Evolutionary conservation across 805 yeast genomes (phyloP).

Genomic region (Kluyveromyces nonfermentans): DNA sequence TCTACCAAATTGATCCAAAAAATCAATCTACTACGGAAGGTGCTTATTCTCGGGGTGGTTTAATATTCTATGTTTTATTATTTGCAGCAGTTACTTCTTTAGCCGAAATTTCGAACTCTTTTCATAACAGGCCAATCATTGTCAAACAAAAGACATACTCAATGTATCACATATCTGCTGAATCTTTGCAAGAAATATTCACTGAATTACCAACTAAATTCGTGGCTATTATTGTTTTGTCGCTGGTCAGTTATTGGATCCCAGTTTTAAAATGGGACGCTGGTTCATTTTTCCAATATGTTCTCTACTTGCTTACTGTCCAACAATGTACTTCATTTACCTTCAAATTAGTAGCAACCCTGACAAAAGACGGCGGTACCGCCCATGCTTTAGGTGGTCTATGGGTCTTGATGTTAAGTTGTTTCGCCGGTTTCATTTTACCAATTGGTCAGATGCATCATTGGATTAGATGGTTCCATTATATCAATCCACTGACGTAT

Average conservation of each 20-base stretch:
- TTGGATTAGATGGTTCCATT: conserved; percentile 53
- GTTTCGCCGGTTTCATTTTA: conserved; percentile 47
- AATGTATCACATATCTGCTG: conserved; percentile 56
- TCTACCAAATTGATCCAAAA: conserved; percentile 36
- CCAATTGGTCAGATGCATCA: conserved; percentile 42
- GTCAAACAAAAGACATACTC: conserved; percentile 58
- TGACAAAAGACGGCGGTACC: conserved; percentile 43
- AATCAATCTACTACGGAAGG: conserved; percentile 39
- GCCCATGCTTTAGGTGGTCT: conserved; percentile 50
- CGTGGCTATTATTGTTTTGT: conserved; percentile 39
- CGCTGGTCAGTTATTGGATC: conserved; percentile 44
- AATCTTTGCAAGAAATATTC: conserved; percentile 46
- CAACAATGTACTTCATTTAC: conserved; percentile 45
- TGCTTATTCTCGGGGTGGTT: conserved; percentile 55
- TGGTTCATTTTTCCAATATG: conserved; percentile 44
- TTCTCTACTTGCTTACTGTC: conserved; percentile 37
- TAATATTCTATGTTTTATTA: conserved; percentile 50
- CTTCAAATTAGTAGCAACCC: conserved; percentile 45
- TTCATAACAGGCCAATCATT: conserved; percentile 52
- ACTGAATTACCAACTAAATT: conserved; percentile 50
- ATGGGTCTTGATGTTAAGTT: conserved; percentile 46
- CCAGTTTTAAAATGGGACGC: conserved; percentile 42
- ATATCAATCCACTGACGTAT: conserved; percentile 39
- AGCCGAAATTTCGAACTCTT: conserved; percentile 52
- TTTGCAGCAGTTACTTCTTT: conserved; percentile 52